Percentiles rank a stretch among this genome's conserved stretches.
phyloP scores from a whole-genome alignment of 139 green algal species.

The Chlorella sp. region DNA sequence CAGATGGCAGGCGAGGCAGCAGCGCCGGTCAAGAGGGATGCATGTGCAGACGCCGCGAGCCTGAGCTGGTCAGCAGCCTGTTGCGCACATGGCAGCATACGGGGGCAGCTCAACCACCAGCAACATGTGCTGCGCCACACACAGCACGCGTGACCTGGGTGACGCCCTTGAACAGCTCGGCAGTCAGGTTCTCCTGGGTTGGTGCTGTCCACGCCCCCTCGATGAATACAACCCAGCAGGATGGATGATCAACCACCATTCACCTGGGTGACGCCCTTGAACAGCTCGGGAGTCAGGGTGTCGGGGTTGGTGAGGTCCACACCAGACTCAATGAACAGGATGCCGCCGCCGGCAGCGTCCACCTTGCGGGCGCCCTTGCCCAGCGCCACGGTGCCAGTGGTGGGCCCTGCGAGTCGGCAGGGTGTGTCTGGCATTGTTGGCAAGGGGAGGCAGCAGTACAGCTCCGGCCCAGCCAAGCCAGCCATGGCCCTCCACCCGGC shows the following conservation, averaged over 20 bases:
- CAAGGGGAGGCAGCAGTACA: too few species aligned
- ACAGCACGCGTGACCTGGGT: constrained; percentile 53
- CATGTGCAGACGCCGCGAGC: neutral
- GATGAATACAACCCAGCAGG: constrained; percentile 70
- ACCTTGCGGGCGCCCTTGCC: constrained; percentile 21
- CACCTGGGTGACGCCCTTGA: constrained; percentile 75
- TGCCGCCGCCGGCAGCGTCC: constrained; percentile 33
- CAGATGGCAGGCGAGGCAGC: neutral
- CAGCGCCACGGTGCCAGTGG: neutral
- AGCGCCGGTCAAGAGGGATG: neutral
- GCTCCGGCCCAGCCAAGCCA: too few species aligned
- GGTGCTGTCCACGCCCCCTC: constrained; percentile 75
- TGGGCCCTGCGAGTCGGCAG: neutral
- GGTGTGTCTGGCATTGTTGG: too few species aligned
- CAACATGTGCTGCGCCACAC: too few species aligned
- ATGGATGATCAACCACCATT: too few species aligned
- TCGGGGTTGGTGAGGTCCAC: constrained; percentile 76
- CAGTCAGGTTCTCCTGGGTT: constrained; percentile 57
- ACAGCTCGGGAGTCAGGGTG: constrained; percentile 68
- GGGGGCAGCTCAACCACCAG: too few species aligned
- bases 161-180: constrained; percentile 76
- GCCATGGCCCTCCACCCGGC: too few species aligned
- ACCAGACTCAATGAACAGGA: constrained; percentile 69
- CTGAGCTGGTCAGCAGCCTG: too few species aligned
- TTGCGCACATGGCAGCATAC: too few species aligned